phyloP scores from a whole-genome alignment of 306 rosid species.

The Lathyrus oleraceus region DNA sequence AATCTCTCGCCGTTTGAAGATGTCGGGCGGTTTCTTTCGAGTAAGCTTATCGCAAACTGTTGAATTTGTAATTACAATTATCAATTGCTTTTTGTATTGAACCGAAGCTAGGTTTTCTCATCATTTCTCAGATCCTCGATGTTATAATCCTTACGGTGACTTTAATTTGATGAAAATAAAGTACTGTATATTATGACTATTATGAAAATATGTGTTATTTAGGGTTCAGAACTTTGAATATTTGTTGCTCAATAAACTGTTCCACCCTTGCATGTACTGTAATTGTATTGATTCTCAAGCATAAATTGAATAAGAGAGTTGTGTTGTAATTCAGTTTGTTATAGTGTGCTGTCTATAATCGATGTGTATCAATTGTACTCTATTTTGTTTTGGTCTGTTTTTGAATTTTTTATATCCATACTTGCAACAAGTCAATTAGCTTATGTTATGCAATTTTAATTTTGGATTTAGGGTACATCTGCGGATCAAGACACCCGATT shows the following conservation, averaged over 20 bases:
- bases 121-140: slow-evolving; percentile 35
- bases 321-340: neutral
- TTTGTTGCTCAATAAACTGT: neutral
- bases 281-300: neutral
- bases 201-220: no score
- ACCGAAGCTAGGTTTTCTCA: slow-evolving; percentile 16
- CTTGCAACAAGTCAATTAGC: neutral
- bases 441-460: slow-evolving; percentile 22
- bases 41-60: slow-evolving; percentile 41
- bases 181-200: neutral
- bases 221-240: neutral
- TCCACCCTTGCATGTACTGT: neutral
- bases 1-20: slow-evolving; percentile 53
- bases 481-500: slow-evolving; percentile 98
- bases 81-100: neutral
- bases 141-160: neutral
- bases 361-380: neutral
- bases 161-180: neutral
- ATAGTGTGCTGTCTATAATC: neutral
- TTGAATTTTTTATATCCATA: neutral
- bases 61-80: neutral
- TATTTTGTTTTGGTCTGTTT: neutral
- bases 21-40: slow-evolving; percentile 99
- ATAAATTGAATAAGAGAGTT: neutral
- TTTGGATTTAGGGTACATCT: slow-evolving; percentile 72